Conservation (phyloP, 2,329 filamentous ascomycete species). For the Pseudogymnoascus destructans region DNA sequence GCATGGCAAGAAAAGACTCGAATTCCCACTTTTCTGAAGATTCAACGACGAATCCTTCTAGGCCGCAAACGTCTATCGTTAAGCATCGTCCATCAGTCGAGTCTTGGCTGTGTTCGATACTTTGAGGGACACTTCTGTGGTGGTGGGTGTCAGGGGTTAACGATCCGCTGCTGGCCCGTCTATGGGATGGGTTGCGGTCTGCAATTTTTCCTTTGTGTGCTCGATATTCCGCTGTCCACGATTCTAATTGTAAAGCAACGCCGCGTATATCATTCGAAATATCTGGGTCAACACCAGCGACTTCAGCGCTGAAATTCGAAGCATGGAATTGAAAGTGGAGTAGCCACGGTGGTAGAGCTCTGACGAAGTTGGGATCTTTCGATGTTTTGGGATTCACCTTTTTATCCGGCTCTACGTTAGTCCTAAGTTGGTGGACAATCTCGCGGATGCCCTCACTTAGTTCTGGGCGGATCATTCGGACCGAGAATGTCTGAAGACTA, state of each 20-base stretch:
- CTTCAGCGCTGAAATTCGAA: constrained; percentile 77
- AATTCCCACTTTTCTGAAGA: constrained; percentile 70
- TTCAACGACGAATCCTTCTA: constrained; percentile 87
- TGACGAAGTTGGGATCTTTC: constrained; percentile 54
- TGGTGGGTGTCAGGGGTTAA: constrained; percentile 54
- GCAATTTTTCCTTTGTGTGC: constrained; percentile 60
- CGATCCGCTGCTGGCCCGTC: constrained; percentile 62
- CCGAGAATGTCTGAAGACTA: constrained; percentile 71
- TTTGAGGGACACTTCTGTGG: constrained; percentile 36
- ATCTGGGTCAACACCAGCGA: constrained; percentile 74
- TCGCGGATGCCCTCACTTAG: constrained; percentile 87
- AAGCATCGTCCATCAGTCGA: constrained; percentile 68
- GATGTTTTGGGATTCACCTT: constrained; percentile 35
- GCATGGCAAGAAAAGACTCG: constrained; percentile 76
- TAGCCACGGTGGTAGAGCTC: constrained; percentile 72
- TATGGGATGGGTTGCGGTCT: constrained; percentile 44
- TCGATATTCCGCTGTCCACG: constrained; percentile 79
- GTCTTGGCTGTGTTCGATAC: constrained; percentile 36
- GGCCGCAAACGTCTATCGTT: constrained; percentile 63
- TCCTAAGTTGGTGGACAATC: constrained; percentile 72
- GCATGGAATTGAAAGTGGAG: constrained; percentile 73
- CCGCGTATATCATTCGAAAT: constrained; percentile 75
- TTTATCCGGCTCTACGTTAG: constrained; percentile 53
- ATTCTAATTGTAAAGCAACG: constrained; percentile 73
- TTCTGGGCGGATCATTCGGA: constrained; percentile 82